Percentiles rank a stretch among this genome's conserved stretches.
Evolutionary conservation across 768 basidiomycete genomes (phyloP).

Genomic region (Mycena metata): DNA sequence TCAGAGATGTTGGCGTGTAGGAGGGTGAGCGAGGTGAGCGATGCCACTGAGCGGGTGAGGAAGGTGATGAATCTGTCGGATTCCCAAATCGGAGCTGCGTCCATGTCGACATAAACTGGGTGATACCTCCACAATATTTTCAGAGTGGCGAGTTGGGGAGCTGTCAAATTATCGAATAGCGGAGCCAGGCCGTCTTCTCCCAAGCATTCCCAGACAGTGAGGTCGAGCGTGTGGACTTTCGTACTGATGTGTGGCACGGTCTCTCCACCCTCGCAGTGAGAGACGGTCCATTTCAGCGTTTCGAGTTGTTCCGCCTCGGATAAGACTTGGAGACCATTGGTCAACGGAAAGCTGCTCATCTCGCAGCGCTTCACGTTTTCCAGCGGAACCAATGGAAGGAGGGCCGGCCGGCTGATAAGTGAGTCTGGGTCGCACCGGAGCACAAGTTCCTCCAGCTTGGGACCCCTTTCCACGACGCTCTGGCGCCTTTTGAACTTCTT

Average conservation of each 20-base stretch:
- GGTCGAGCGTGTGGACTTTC: slow-evolving; percentile 13
- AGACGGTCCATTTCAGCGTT: slow-evolving; percentile 20
- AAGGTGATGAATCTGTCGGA: not conserved
- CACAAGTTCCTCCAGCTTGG: slow-evolving; percentile 13
- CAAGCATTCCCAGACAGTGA: not conserved
- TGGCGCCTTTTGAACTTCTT: not conserved
- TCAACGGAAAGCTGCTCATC: slow-evolving; percentile 11
- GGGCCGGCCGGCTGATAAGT: not conserved
- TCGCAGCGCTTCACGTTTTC: slow-evolving; percentile 13
- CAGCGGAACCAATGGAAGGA: slow-evolving; percentile 10
- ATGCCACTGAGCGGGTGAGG: slow-evolving; percentile 16
- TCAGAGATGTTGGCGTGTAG: slow-evolving; percentile 13
- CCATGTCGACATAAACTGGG: not conserved
- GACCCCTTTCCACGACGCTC: not conserved
- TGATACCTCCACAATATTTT: slow-evolving; percentile 14
- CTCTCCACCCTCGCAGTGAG: not conserved
- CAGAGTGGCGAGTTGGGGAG: slow-evolving; percentile 4
- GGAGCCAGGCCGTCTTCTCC: not conserved
- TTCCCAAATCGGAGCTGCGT: not conserved
- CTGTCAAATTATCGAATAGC: slow-evolving; percentile 16
- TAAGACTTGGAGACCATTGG: slow-evolving; percentile 23
- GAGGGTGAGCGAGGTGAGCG: slow-evolving; percentile 23
- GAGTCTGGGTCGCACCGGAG: not conserved
- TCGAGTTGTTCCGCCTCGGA: slow-evolving; percentile 14
- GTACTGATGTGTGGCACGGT: not conserved